Evolutionary conservation across 1,284 basidiomycete genomes (phyloP).

Genomic region (Xerocomus amazonicus): DNA sequence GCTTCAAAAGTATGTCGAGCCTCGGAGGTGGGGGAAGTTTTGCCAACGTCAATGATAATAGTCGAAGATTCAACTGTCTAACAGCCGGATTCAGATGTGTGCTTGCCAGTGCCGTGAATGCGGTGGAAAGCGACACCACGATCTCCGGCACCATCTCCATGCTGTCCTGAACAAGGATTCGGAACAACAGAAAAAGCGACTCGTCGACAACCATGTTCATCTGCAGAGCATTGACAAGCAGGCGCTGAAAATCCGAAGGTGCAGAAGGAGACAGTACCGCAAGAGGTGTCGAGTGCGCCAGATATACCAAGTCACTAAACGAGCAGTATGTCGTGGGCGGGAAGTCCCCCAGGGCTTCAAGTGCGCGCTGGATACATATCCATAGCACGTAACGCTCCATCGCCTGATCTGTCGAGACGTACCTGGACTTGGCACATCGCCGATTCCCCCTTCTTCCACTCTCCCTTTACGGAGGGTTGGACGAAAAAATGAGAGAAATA

Average conservation of each 20-base stretch:
- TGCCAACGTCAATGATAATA: constrained; percentile 50
- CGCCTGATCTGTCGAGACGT: constrained; percentile 15
- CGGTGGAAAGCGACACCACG: constrained; percentile 43
- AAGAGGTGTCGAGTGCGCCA: constrained; percentile 41
- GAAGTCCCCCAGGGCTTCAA: constrained; percentile 9
- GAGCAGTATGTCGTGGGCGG: constrained; percentile 13
- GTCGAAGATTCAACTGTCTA: constrained; percentile 57
- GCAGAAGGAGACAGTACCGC: constrained; percentile 22
- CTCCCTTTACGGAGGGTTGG: constrained; percentile 29
- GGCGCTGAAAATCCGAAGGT: constrained; percentile 40
- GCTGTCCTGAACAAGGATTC: constrained; percentile 35
- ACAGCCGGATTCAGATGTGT: constrained; percentile 54
- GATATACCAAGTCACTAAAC: constrained; percentile 42
- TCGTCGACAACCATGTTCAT: constrained; percentile 53
- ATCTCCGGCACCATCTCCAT: constrained; percentile 39
- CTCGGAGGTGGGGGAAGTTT: constrained; percentile 45
- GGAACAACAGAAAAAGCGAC: constrained; percentile 52
- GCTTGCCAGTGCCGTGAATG: constrained; percentile 55
- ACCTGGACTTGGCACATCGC: constrained; percentile 40
- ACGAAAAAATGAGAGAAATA: constrained; percentile 45
- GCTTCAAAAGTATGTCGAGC: constrained; percentile 51
- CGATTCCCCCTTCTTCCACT: constrained; percentile 41
- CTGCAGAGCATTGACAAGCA: constrained; percentile 50
- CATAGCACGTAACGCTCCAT: constrained; percentile 19
- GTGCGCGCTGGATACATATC: constrained; percentile 16